Conservation (phyloP, 192 early-diverging fungal species). For the Chytriomyces confervae region DNA sequence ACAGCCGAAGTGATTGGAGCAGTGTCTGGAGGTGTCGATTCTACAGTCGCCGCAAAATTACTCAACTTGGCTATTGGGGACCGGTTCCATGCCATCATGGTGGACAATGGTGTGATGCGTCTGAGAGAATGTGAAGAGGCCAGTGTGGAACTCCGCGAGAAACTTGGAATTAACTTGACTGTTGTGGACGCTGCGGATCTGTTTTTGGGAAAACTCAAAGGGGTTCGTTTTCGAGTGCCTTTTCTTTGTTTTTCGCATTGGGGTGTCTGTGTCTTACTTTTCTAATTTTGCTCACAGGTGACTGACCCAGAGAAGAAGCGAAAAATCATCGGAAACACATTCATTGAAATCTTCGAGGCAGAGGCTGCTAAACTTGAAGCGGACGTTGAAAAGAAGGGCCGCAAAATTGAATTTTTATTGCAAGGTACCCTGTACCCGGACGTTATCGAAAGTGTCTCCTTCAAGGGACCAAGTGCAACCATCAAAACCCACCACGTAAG, state of each 20-base stretch:
- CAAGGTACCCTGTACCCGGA: conserved; percentile 99
- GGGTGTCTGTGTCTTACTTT: neutral
- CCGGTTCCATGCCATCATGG: conserved; percentile 97
- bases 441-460: conserved; percentile 97
- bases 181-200: conserved; percentile 77
- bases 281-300: conserved; percentile 28
- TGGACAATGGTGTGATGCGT: conserved; percentile 99
- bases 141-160: conserved; percentile 82
- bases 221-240: neutral
- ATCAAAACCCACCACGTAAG: conserved; percentile 98
- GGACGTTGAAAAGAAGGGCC: conserved; percentile 68
- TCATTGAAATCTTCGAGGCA: conserved; percentile 42
- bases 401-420: conserved; percentile 90
- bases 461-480: conserved; percentile 98
- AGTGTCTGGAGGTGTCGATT: conserved; percentile 96
- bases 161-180: conserved; percentile 95
- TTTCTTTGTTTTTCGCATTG: neutral
- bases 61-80: conserved; percentile 98
- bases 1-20: conserved; percentile 94
- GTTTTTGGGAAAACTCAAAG: conserved; percentile 64
- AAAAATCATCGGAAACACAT: conserved; percentile 98
- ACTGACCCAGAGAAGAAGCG: conserved; percentile 95
- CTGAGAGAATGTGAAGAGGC: conserved; percentile 90
- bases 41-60: conserved; percentile 93
- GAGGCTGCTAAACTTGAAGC: conserved; percentile 82